Percentiles rank a stretch among this genome's conserved stretches.
Evolutionary conservation across 192 early-diverging fungal genomes (phyloP).

Genomic region (Backusella tarrabulga): DNA sequence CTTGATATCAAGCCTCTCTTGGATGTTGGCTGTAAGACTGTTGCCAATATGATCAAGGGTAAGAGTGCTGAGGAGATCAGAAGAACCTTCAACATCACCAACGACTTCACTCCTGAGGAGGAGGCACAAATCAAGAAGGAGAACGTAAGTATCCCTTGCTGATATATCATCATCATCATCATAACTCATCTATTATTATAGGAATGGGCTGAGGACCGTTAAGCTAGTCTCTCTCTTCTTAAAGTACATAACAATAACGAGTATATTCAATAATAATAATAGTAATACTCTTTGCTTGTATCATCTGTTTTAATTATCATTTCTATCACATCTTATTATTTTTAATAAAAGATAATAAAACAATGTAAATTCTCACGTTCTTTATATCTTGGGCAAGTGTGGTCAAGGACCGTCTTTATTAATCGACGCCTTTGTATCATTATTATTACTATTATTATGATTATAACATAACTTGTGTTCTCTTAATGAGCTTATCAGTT

Average conservation of each 20-base stretch:
- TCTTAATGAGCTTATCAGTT: too few relatives aligned
- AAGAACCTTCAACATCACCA: slow-evolving; percentile 92
- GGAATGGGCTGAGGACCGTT: slow-evolving; percentile 48
- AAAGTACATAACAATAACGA: neutral
- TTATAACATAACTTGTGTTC: too few relatives aligned
- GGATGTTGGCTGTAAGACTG: slow-evolving; percentile 97
- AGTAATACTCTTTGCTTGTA: neutral
- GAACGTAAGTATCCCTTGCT: slow-evolving; percentile 44
- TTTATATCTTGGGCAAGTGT: too few relatives aligned
- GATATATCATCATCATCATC: neutral
- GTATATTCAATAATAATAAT: neutral
- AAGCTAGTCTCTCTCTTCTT: neutral
- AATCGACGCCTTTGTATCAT: too few relatives aligned
- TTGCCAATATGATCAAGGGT: slow-evolving; percentile 97
- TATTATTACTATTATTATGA: too few relatives aligned
- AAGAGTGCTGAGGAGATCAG: slow-evolving; percentile 94
- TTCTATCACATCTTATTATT: neutral
- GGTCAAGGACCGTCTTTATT: too few relatives aligned
- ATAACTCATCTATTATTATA: slow-evolving; percentile 13
- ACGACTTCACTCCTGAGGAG: slow-evolving; percentile 97
- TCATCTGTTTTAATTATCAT: neutral
- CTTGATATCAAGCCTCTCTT: slow-evolving; percentile 96
- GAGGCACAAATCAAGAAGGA: slow-evolving; percentile 87
- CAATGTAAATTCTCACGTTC: neutral
- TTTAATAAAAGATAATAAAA: neutral